phyloP scores from a whole-genome alignment of 2,329 filamentous ascomycete genomes.

The Verticillium tricorpus region DNA sequence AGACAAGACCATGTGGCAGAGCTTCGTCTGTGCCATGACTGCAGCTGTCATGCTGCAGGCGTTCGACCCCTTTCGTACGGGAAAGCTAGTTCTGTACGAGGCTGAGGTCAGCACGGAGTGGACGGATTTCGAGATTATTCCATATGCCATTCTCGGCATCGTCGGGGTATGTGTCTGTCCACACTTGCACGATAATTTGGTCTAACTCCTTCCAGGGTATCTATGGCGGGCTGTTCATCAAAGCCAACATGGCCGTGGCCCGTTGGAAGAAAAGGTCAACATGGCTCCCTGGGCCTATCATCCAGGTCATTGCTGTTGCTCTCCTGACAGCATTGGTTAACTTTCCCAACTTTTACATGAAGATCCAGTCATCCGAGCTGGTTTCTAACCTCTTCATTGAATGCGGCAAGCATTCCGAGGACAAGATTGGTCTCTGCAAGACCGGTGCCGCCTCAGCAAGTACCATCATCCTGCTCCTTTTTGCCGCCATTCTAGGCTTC shows the following conservation, averaged over 20 bases:
- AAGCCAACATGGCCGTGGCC: slow-evolving; percentile 83
- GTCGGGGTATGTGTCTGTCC: slow-evolving; percentile 54
- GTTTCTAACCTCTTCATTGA: slow-evolving; percentile 91
- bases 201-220: slow-evolving; percentile 53
- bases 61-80: slow-evolving; percentile 89
- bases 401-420: slow-evolving; percentile 75
- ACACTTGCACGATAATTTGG: background rate
- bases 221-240: slow-evolving; percentile 93
- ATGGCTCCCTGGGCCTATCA: slow-evolving; percentile 67
- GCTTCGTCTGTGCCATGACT: slow-evolving; percentile 99
- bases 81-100: slow-evolving; percentile 93
- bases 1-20: slow-evolving; percentile 99
- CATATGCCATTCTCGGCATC: slow-evolving; percentile 81
- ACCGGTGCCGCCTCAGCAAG: slow-evolving; percentile 76
- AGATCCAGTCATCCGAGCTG: slow-evolving; percentile 84
- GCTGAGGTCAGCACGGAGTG: slow-evolving; percentile 88
- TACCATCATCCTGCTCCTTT: slow-evolving; percentile 76
- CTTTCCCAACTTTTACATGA: slow-evolving; percentile 95
- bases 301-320: slow-evolving; percentile 76
- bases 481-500: slow-evolving; percentile 80
- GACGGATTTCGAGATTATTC: slow-evolving; percentile 91
- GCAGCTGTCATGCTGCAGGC: slow-evolving; percentile 90
- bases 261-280: slow-evolving; percentile 67
- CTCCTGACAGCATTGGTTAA: slow-evolving; percentile 83
- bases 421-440: slow-evolving; percentile 87